Evolutionary conservation across 228 moss, liverwort and hornwort genomes (phyloP), one percentile per base, ranked within the genome.

Genomic region (Sphagnum magellanicum): DNA sequence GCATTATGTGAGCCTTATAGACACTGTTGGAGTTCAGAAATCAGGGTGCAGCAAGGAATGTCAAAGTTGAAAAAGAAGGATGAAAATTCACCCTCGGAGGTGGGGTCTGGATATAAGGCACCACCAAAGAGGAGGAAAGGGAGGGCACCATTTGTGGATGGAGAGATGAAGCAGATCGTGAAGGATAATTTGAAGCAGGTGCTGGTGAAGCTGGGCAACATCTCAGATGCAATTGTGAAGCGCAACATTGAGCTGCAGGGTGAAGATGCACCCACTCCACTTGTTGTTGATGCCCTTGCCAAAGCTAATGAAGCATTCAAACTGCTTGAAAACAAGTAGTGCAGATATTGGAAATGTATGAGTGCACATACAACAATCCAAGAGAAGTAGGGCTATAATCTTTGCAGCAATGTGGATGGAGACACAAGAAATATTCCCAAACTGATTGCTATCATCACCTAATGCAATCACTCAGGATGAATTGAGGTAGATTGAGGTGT

Each of bases 101-200:
- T 14, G 49, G 9, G 10, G 14, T 65, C 64, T 12, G 5, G 49
- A 12, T 65, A 50, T 49, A 65, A 11, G 49, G 10, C 64, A 48
- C 14, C 49, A 50, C 9, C 49, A 50, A 50, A 11, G 10, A 65
- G 50, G 8, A 48, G 14, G 49, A 65, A 65, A 65, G 64, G 48
- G 32, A 72, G 16, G 9, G 75, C 48, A 48, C 72, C 81, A 7
- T 84, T 84, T 50, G 81, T 84, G 0, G 74, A 78, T 6, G 48
- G 17, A 0, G 52, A 70, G 67, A 81, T 76, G 78, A 81, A 84
- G 0, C 67, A 78, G 4, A 0, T 81, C 0, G 76, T 84, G 0
- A 81, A 72, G 0, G 0, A 8, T 4, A 81, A 84, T 8, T 52
- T 81, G 15, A 78, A 71, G 49, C 60, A 71, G 60, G 78, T 84